Percentiles rank a stretch among this genome's conserved stretches.
Conservation (phyloP, 345 rosid species). For the Gynandropsis gynandra region DNA sequence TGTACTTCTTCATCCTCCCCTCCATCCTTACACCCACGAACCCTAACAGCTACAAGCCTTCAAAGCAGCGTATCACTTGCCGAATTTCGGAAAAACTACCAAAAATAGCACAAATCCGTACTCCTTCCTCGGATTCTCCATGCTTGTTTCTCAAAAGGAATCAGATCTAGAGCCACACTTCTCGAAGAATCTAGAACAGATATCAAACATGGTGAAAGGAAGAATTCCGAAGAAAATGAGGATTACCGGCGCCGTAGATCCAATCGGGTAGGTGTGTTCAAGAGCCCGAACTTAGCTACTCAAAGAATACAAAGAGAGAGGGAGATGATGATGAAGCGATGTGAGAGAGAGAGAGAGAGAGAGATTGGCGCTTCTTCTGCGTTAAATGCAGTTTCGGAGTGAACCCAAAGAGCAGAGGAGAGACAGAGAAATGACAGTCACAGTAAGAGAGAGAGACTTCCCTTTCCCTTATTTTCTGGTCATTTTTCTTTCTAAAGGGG, state of each 20-base stretch:
- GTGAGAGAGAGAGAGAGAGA: not conserved
- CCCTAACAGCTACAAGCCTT: slow-evolving; percentile 18
- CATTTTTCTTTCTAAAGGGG: not conserved
- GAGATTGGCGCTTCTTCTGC: slow-evolving; percentile 11
- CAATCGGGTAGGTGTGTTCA: not conserved
- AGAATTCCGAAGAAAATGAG: not conserved
- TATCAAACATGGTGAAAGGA: not conserved
- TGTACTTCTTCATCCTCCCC: slow-evolving; percentile 64
- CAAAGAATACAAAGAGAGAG: slow-evolving; percentile 1
- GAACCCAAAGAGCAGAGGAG: slow-evolving; percentile 14
- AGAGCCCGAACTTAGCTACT: slow-evolving; percentile 10
- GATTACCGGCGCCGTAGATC: not conserved
- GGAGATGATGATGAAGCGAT: not conserved
- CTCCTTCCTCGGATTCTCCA: too few relatives aligned
- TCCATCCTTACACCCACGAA: slow-evolving; percentile 38
- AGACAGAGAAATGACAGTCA: slow-evolving; percentile 34
- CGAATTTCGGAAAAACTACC: not conserved
- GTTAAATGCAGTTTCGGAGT: slow-evolving; percentile 1
- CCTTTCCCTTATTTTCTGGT: slow-evolving; percentile 21
- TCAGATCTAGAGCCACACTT: slow-evolving; percentile 18
- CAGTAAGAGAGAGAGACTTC: slow-evolving; percentile 10
- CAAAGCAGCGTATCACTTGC: not conserved
- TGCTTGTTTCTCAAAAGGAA: slow-evolving; percentile 10
- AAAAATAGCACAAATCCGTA: not conserved
- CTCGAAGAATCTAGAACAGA: not conserved